Conservation (phyloP, 2,329 filamentous ascomycete species). For the Diaporthe citri region DNA sequence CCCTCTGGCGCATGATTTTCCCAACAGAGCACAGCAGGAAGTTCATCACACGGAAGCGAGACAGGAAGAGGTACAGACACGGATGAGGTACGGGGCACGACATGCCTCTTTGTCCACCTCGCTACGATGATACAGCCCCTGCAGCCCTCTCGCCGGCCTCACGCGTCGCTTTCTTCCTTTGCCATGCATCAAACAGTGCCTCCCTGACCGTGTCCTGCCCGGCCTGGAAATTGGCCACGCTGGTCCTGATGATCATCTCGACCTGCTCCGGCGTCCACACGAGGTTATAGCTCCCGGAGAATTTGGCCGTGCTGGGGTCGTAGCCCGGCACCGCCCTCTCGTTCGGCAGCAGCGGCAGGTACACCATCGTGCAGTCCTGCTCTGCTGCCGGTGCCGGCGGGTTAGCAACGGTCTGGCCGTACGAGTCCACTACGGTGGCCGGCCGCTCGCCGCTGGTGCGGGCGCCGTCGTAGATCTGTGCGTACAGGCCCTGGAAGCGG, state of each 20-base stretch:
- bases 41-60: conserved; percentile 5
- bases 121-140: not conserved
- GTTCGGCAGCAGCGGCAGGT: conserved; percentile 29
- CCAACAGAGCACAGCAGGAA: not conserved
- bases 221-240: conserved; percentile 32
- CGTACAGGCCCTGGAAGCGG: conserved; percentile 7
- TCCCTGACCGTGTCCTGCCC: conserved; percentile 26
- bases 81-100: not conserved
- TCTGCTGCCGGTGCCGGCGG: not conserved
- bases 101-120: too few species aligned
- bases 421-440: conserved; percentile 34
- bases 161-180: conserved; percentile 19
- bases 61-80: not conserved
- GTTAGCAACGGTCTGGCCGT: conserved; percentile 27
- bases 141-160: not conserved
- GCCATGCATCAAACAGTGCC: conserved; percentile 14
- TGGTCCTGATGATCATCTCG: conserved; percentile 32
- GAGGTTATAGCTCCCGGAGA: conserved; percentile 32
- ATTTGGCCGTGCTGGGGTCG: conserved; percentile 13
- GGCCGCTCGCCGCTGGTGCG: conserved; percentile 20
- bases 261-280: conserved; percentile 32
- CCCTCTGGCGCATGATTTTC: not conserved
- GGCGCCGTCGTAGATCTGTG: conserved; percentile 33
- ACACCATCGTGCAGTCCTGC: conserved; percentile 28
- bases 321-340: conserved; percentile 29